These are phyloP conservation scores for Colletotrichum sp. DNA, from an alignment of 2,329 filamentous ascomycete genomes.

Conservation along the genomic window DNA sequence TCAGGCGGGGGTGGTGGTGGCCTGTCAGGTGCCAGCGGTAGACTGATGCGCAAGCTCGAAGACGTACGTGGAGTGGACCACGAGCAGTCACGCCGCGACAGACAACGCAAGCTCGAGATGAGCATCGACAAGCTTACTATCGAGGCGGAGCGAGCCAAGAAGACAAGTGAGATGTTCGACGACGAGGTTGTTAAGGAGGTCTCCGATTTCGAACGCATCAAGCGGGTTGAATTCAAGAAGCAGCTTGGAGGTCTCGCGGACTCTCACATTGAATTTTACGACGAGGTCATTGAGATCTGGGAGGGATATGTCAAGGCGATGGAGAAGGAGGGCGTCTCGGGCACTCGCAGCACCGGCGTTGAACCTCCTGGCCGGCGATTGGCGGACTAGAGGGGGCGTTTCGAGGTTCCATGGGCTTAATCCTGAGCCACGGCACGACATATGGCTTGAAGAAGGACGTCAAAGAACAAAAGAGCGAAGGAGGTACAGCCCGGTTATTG, in stretches of 20 bases:
- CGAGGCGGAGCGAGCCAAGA: slow-evolving; percentile 87
- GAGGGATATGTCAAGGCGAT: slow-evolving; percentile 89
- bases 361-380: slow-evolving; percentile 20
- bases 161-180: slow-evolving; percentile 90
- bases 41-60: slow-evolving; percentile 92
- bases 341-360: slow-evolving; percentile 8
- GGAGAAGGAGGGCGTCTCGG: slow-evolving; percentile 65
- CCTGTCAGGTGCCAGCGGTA: slow-evolving; percentile 79
- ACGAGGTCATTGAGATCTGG: slow-evolving; percentile 81
- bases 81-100: slow-evolving; percentile 86
- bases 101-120: slow-evolving; percentile 87
- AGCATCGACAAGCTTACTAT: slow-evolving; percentile 90
- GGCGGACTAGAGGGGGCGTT: background rate
- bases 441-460: background rate
- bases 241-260: slow-evolving; percentile 85
- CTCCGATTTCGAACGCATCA: slow-evolving; percentile 94
- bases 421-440: background rate
- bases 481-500: background rate
- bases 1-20: slow-evolving; percentile 61
- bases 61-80: slow-evolving; percentile 97
- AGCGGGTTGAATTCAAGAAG: slow-evolving; percentile 88
- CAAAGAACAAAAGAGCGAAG: background rate
- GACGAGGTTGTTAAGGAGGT: slow-evolving; percentile 96
- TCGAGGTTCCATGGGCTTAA: background rate
- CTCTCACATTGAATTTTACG: slow-evolving; percentile 87